Base-by-base conservation (phyloP, 306 rosid genomes). In the Trifolium subterraneum region DNA sequence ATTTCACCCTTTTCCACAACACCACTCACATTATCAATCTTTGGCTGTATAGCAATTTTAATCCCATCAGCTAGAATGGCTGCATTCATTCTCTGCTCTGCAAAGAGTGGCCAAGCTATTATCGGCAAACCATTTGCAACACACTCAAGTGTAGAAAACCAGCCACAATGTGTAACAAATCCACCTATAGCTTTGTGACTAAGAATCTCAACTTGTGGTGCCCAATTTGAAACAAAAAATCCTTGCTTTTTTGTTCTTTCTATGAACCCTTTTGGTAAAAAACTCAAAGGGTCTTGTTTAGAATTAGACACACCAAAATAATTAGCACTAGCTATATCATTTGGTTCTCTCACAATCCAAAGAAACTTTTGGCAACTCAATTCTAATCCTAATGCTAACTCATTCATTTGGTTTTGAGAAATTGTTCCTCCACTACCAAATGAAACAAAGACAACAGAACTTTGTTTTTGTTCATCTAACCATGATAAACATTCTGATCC, bases 21-120 rank as follows among this genome's bases (percentile, higher is more conserved):
- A 10, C 42, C 59, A 45, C 58, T 68, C 72, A 23, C 72, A 68
- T 15, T 19, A 65, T 65, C 31, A 27, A 29, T 35, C 42, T 72
- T 79, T 12, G 84, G 70, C 44, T 84, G 68, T 14, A 82, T 11
- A 5, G 80, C 86, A 35, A 85, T 79, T 56, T 48, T 54, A 2
- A 80, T 25, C 3, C 55, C 81, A 31, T 76, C 71, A 36, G n/a
- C 36, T 10, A 81, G 14, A 50, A 76, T 47, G 6, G 58, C 2
- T 55, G 81, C 85, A 76, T 45, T 65, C 75, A 58, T 81, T 38
- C 59, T 76, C n/a, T 81, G 81, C 38, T 81, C 78, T 16, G 81
- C 74, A 42, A 63, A 81, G 0, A 76, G 71, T n/a, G 81, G 81
- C 81, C 85, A 81, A 0, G 75, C 74, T 15, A 76, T 76, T 16